Conservation (phyloP, 1,139 yeast species). For the Yamadazyma trypodendri region DNA sequence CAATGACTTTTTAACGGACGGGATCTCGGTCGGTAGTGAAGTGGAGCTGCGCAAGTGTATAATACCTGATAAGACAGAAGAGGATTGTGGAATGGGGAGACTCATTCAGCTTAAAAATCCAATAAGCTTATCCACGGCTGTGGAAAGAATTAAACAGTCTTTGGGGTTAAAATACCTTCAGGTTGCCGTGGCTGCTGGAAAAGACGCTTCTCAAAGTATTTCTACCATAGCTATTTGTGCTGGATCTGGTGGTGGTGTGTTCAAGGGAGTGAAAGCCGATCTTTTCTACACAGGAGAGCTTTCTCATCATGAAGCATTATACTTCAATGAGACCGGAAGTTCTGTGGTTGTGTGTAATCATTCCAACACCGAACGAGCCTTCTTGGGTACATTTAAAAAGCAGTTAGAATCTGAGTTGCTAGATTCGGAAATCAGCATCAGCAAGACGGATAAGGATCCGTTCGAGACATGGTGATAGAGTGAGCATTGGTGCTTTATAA, state of each 20-base stretch:
- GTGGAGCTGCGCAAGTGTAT: slow-evolving; percentile 28
- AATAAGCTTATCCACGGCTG: slow-evolving; percentile 43
- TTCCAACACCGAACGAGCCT: slow-evolving; percentile 90
- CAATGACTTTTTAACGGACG: slow-evolving; percentile 83
- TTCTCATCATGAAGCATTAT: slow-evolving; percentile 87
- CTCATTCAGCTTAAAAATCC: slow-evolving; percentile 50
- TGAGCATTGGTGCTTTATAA: too few relatives aligned
- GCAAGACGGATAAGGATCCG: slow-evolving; percentile 59
- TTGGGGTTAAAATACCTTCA: slow-evolving; percentile 60
- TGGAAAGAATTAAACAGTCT: slow-evolving; percentile 53
- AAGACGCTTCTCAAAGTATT: slow-evolving; percentile 30
- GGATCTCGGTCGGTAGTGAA: slow-evolving; percentile 39
- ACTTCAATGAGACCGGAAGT: slow-evolving; percentile 68
- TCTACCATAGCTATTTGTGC: slow-evolving; percentile 84
- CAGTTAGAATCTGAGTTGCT: slow-evolving; percentile 48
- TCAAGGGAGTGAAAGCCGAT: slow-evolving; percentile 68
- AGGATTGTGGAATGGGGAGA: slow-evolving; percentile 77
- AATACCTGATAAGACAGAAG: slow-evolving; percentile 24
- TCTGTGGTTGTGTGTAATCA: slow-evolving; percentile 81
- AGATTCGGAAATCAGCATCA: slow-evolving; percentile 44
- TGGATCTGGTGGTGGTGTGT: slow-evolving; percentile 83
- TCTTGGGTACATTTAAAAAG: slow-evolving; percentile 50
- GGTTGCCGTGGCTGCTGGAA: slow-evolving; percentile 50
- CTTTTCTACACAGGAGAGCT: slow-evolving; percentile 87
- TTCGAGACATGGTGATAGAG: slow-evolving; percentile 42